phyloP scores from a whole-genome alignment of 2,329 filamentous ascomycete species.

The Ascochyta clinopodiicola region DNA sequence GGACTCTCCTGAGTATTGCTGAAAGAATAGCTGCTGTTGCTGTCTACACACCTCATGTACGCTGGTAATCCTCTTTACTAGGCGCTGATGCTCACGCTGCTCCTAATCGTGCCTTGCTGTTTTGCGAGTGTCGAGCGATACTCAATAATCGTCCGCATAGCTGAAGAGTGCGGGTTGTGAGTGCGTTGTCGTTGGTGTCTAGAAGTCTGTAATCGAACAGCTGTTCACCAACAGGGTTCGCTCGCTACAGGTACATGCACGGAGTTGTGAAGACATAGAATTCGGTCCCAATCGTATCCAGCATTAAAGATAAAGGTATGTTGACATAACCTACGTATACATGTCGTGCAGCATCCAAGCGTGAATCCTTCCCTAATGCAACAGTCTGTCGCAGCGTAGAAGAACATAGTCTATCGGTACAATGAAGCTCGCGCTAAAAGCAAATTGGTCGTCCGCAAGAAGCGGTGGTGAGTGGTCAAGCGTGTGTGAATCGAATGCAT shows the following conservation, averaged over 20 bases:
- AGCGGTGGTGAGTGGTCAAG: constrained; percentile 1
- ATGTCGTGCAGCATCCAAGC: constrained; percentile 26
- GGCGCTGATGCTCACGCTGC: no score
- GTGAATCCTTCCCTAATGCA: constrained; percentile 20
- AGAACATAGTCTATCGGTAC: constrained; percentile 32
- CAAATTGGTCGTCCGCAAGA: constrained; percentile 15
- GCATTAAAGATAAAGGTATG: constrained; percentile 13
- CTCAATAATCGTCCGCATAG: no score
- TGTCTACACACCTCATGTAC: not conserved
- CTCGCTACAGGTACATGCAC: not conserved
- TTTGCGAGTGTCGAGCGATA: not conserved
- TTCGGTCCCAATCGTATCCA: not conserved
- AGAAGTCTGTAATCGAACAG: not conserved
- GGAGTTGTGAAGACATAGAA: not conserved
- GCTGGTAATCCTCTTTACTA: no score
- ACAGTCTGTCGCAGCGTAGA: constrained; percentile 21
- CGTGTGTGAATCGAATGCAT: constrained; percentile 4
- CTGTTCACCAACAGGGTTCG: not conserved
- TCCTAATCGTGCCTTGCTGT: no score
- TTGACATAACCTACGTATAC: constrained; percentile 24
- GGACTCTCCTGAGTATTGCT: not conserved
- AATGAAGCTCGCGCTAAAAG: constrained; percentile 24
- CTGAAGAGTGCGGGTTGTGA: not conserved
- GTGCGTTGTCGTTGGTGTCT: not conserved
- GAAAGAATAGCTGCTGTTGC: not conserved